phyloP scores from a whole-genome alignment of 805 yeast species.

The Diddensiella caesifluorescens region DNA sequence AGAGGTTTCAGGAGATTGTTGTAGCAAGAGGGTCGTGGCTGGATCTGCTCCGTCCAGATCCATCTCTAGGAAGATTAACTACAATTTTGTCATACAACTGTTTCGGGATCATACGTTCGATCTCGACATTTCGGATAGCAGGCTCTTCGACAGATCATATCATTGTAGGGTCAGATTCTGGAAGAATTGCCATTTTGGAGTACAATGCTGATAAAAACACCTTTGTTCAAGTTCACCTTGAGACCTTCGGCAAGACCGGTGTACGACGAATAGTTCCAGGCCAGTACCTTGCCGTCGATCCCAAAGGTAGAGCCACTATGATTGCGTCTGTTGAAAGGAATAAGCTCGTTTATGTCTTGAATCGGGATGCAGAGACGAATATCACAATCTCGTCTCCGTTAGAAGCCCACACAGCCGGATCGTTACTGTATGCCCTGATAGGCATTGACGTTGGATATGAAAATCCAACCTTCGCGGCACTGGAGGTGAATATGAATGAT shows the following conservation, averaged over 20 bases:
- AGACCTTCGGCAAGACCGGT: slow-evolving; percentile 70
- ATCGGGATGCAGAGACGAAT: slow-evolving; percentile 43
- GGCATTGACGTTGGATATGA: slow-evolving; percentile 74
- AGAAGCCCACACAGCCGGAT: slow-evolving; percentile 51
- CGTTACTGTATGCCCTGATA: slow-evolving; percentile 47
- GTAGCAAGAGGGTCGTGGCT: slow-evolving; percentile 51
- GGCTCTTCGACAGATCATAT: slow-evolving; percentile 54
- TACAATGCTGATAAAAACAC: slow-evolving; percentile 35
- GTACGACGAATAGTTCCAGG: slow-evolving; percentile 74
- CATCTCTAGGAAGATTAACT: slow-evolving; percentile 50
- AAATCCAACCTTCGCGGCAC: slow-evolving; percentile 77
- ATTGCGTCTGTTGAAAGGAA: slow-evolving; percentile 67
- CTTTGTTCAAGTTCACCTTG: slow-evolving; percentile 45
- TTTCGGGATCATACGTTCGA: slow-evolving; percentile 53
- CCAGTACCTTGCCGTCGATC: slow-evolving; percentile 62
- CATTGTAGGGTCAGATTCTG: slow-evolving; percentile 76
- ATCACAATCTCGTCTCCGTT: slow-evolving; percentile 65
- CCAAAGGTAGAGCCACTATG: slow-evolving; percentile 63
- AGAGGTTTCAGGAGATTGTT: slow-evolving; percentile 57
- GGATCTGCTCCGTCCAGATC: slow-evolving; percentile 49
- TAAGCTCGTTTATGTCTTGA: slow-evolving; percentile 64
- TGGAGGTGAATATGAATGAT: slow-evolving; percentile 56
- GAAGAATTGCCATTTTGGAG: slow-evolving; percentile 54
- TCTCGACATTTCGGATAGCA: slow-evolving; percentile 47
- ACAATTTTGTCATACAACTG: slow-evolving; percentile 41